Evolutionary conservation across 129 eudicot genomes (phyloP), one percentile per base, ranked within the genome.

Genomic region (Centrapalus pauciflorus): DNA sequence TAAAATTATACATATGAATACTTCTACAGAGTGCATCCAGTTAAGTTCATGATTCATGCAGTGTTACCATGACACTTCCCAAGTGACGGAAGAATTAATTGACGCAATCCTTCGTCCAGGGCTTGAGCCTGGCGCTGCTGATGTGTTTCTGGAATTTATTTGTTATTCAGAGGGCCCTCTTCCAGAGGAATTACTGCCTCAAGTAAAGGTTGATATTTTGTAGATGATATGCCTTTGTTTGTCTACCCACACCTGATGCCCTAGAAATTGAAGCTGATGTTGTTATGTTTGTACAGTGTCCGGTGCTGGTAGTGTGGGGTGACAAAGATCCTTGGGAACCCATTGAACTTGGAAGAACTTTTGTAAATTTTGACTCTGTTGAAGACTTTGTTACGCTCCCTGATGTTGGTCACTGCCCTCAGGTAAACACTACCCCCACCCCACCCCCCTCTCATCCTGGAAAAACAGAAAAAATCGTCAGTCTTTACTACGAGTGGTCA

Each of bases 271-370:
- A 19, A 72, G 45, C 21, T 51, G 54, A 60, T 57, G 24, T 25
- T 10, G 21, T 49, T 41, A 20, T 14, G 5, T 73, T 29, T 72
- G 64, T 80, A 54, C 45, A 92, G 98, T 88, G 96, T 61, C 98
- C 98, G 60, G 96, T 93, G 37, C 59, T 93, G 78, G 86, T 88
- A 59, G 98, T 71, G 16, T 93, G 98, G 98, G 98, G 98, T 46
- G 98, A 93, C 40, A 93, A 82, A 75, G 98, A 93, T 93, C 98
- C 98, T 21, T 93, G 98, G 98, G 98, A 93, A 67, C 98, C 98
- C 38, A 80, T 93, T 69, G 92, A 88, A 55, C 90, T 88, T 26
- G 98, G 98, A 63, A 84, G 81, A 82, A 92, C 95, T 73, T 93
- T 86, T 40, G 84, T 81, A 29, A 26, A 82, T 0, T 93, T 88